phyloP scores from a whole-genome alignment of 805 yeast genomes.

The Starmerella apis region DNA sequence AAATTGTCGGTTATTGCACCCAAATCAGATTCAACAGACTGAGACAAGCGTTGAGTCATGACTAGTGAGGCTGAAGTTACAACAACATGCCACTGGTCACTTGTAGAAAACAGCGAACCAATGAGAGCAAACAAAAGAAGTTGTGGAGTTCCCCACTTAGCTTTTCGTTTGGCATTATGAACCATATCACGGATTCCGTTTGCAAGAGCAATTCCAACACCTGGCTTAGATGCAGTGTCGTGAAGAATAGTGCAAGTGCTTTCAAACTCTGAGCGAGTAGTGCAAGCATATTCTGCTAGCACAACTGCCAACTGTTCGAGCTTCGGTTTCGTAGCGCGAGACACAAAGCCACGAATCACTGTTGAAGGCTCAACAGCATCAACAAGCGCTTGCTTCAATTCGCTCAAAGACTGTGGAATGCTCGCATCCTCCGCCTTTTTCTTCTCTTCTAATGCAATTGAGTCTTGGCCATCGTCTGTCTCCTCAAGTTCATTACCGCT shows the following conservation, averaged over 20 bases:
- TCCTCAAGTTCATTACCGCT: slow-evolving; percentile 35
- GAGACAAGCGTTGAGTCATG: slow-evolving; percentile 59
- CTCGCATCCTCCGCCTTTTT: background rate
- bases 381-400: slow-evolving; percentile 8
- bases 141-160: slow-evolving; percentile 38
- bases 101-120: slow-evolving; percentile 78
- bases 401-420: slow-evolving; percentile 13
- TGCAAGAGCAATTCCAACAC: slow-evolving; percentile 43
- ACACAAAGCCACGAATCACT: background rate
- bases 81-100: slow-evolving; percentile 88
- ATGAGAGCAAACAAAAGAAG: slow-evolving; percentile 56
- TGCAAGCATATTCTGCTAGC: slow-evolving; percentile 45
- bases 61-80: slow-evolving; percentile 73
- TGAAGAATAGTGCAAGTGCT: slow-evolving; percentile 34
- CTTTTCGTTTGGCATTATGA: slow-evolving; percentile 42
- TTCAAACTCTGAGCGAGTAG: slow-evolving; percentile 28
- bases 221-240: slow-evolving; percentile 53
- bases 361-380: slow-evolving; percentile 12
- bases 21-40: slow-evolving; percentile 36
- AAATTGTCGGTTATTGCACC: slow-evolving; percentile 48
- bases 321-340: slow-evolving; percentile 49
- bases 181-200: slow-evolving; percentile 51
- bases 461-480: background rate
- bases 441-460: background rate
- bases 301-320: slow-evolving; percentile 54